Percentiles rank a stretch among this genome's conserved stretches.
These are phyloP conservation scores for Kodamaea ohmeri DNA, from an alignment of 1,139 yeast genomes.

Conservation along the genomic window DNA sequence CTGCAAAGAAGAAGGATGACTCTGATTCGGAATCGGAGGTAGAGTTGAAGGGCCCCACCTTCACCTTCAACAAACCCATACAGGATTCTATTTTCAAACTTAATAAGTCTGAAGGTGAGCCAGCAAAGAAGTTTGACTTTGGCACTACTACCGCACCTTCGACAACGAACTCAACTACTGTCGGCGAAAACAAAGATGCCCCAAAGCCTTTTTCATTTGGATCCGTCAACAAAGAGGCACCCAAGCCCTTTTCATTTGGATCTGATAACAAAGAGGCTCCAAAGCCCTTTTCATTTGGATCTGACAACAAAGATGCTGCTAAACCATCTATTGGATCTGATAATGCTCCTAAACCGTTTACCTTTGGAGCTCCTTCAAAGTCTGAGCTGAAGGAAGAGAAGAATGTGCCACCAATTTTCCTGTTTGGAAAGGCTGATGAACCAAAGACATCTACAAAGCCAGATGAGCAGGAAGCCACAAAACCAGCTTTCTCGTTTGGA, in stretches of 20 bases:
- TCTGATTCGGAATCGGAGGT: slow-evolving; percentile 52
- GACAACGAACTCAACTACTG: not conserved
- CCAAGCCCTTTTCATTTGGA: slow-evolving; percentile 15
- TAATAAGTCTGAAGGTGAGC: slow-evolving; percentile 4
- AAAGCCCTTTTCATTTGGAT: slow-evolving; percentile 6
- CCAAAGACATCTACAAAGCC: slow-evolving; percentile 5
- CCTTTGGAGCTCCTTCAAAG: not conserved
- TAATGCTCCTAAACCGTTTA: not conserved
- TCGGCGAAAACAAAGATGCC: not conserved
- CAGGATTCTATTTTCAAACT: slow-evolving; percentile 52
- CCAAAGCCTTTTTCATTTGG: slow-evolving; percentile 11
- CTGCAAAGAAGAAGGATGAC: slow-evolving; percentile 31
- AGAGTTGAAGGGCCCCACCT: slow-evolving; percentile 65
- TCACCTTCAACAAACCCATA: slow-evolving; percentile 49
- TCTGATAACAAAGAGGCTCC: not conserved
- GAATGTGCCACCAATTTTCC: slow-evolving; percentile 22
- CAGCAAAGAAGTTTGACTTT: slow-evolving; percentile 6
- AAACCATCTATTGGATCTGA: not conserved
- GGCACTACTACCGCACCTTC: not conserved
- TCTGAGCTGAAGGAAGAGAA: no score
- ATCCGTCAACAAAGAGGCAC: no score
- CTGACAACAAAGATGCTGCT: not conserved
- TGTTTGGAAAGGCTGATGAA: slow-evolving; percentile 17
- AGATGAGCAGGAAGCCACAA: slow-evolving; percentile 2
- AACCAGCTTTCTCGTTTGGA: slow-evolving; percentile 17